Evolutionary conservation across 257 asterid genomes (phyloP).

Genomic region (Scutellaria minor): DNA sequence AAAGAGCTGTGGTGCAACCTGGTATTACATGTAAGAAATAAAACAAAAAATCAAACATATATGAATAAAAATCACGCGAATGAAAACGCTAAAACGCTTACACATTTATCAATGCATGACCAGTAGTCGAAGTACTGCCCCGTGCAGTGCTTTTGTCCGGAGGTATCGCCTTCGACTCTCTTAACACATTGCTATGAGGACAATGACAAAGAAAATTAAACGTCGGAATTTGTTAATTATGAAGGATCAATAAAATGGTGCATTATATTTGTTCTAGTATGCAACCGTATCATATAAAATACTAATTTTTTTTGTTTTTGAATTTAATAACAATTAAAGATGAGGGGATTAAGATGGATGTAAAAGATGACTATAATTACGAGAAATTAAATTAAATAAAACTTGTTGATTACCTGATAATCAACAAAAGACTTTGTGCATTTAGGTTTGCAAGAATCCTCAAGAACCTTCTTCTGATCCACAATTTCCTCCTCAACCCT

Average conservation of each 20-base stretch:
- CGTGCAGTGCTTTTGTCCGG: constrained; percentile 46
- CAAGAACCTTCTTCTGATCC: constrained; percentile 37
- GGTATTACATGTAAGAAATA: background rate
- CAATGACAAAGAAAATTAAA: background rate
- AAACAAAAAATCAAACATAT: background rate
- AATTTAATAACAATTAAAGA: too few species aligned
- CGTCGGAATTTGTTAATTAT: background rate
- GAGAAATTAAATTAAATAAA: background rate
- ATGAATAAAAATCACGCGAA: background rate
- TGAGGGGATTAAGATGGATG: too few species aligned
- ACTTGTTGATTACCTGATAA: constrained; percentile 32
- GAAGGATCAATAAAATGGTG: background rate
- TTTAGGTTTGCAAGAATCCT: constrained; percentile 35
- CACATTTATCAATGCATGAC: constrained; percentile 41
- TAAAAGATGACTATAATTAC: too few species aligned
- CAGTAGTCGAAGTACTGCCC: constrained; percentile 49
- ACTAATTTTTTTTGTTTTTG: too few species aligned
- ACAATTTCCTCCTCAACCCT: constrained; percentile 32
- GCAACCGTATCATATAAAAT: too few species aligned
- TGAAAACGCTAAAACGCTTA: constrained; percentile 14
- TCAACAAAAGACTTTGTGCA: constrained; percentile 40
- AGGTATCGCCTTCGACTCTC: constrained; percentile 39
- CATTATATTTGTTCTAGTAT: too few species aligned
- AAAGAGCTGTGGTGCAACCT: constrained; percentile 38
- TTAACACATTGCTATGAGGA: constrained; percentile 29